A percentile compares a stretch with the other conserved stretches of the same genome.
Conservation (phyloP, 192 early-diverging fungal genomes). For the Rhizoclosmatium globosum region DNA sequence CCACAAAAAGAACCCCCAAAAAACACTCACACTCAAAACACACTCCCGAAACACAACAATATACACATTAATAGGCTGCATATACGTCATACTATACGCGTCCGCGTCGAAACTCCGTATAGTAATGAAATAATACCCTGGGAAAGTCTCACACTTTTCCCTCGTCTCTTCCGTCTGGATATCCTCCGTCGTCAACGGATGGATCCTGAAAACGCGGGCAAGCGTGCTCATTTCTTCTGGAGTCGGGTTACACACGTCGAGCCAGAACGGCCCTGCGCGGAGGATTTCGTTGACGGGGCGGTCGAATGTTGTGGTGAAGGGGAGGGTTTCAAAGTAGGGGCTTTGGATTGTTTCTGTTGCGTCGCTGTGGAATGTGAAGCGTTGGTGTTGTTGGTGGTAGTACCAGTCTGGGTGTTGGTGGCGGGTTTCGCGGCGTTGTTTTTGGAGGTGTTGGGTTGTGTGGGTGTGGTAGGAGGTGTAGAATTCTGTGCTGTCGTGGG, state of each 20-base stretch:
- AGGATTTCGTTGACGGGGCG: conserved; percentile 38
- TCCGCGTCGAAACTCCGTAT: conserved; percentile 69
- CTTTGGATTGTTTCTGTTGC: conserved; percentile 36
- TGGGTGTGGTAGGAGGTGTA: background rate
- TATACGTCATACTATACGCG: conserved; percentile 48
- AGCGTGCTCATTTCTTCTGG: conserved; percentile 51
- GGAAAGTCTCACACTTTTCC: conserved; percentile 95
- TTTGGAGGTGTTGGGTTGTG: background rate
- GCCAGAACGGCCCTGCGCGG: conserved; percentile 55
- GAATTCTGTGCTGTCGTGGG: background rate
- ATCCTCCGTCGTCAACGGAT: conserved; percentile 92
- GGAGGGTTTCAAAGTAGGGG: conserved; percentile 40
- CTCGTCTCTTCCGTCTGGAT: conserved; percentile 86
- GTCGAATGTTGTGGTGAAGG: conserved; percentile 22
- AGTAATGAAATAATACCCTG: conserved; percentile 91
- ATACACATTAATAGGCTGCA: conserved; percentile 65
- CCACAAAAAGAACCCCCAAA: too few relatives aligned
- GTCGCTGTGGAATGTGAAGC: conserved; percentile 56
- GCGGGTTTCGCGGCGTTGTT: background rate
- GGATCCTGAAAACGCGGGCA: conserved; percentile 73
- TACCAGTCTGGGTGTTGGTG: conserved; percentile 16
- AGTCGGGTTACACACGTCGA: conserved; percentile 58
- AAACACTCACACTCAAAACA: conserved; percentile 57
- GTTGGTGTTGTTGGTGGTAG: conserved; percentile 13
- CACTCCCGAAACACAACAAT: conserved; percentile 66